phyloP scores from a whole-genome alignment of 2,329 filamentous ascomycete genomes.

The Fusarium sororula region DNA sequence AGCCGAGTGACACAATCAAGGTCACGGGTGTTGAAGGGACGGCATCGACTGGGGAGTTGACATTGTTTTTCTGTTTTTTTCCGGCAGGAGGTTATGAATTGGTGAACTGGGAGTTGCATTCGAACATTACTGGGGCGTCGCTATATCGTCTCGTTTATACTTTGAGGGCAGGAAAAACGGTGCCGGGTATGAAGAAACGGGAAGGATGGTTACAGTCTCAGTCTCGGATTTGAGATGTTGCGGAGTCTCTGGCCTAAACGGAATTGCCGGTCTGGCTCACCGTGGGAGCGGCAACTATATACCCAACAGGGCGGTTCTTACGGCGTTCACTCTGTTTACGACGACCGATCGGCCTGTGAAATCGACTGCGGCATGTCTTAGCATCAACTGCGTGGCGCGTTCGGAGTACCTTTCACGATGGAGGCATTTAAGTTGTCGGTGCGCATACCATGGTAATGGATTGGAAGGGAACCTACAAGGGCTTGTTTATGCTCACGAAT shows the following conservation, averaged over 20 bases:
- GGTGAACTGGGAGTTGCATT: slow-evolving; percentile 42
- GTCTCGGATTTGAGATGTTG: slow-evolving; percentile 18
- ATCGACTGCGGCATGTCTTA: slow-evolving; percentile 35
- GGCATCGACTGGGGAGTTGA: slow-evolving; percentile 44
- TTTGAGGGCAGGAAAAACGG: slow-evolving; percentile 26
- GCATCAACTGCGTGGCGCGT: slow-evolving; percentile 31
- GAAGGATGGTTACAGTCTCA: slow-evolving; percentile 24
- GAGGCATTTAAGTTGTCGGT: slow-evolving; percentile 38
- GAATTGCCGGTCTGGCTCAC: slow-evolving; percentile 12
- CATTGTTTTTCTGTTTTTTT: slow-evolving; percentile 34
- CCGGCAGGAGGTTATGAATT: slow-evolving; percentile 30
- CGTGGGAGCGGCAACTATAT: slow-evolving; percentile 35
- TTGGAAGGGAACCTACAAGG: slow-evolving; percentile 18
- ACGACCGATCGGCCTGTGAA: slow-evolving; percentile 28
- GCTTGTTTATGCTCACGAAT: slow-evolving; percentile 20
- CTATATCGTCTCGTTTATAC: slow-evolving; percentile 38
- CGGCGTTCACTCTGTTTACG: slow-evolving; percentile 36
- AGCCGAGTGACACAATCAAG: slow-evolving; percentile 30
- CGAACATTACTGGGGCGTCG: slow-evolving; percentile 40
- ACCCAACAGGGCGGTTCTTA: slow-evolving; percentile 39
- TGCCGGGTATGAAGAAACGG: slow-evolving; percentile 24
- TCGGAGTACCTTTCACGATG: slow-evolving; percentile 33
- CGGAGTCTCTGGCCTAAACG: slow-evolving; percentile 21
- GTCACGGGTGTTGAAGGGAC: slow-evolving; percentile 33
- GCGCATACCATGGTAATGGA: slow-evolving; percentile 26